Evolutionary conservation across 306 rosid genomes (phyloP), one percentile per base, ranked within the genome.

Genomic region (Parietaria judaica): DNA sequence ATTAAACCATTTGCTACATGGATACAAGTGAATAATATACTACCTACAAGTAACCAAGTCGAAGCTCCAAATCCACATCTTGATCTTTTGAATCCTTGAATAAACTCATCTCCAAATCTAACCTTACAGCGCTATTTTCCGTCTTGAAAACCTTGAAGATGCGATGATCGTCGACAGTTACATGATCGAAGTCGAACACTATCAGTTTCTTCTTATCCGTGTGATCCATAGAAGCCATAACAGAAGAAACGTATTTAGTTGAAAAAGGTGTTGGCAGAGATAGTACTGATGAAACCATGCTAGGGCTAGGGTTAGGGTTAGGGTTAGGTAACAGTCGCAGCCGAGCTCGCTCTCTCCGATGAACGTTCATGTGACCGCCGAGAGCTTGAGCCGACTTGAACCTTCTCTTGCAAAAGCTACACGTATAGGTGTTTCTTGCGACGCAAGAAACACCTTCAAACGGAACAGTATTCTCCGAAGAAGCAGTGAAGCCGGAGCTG

Each of bases 41-140:
- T 8, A 64, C 35, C 78, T 76, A 81, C 41, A 64, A 56, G 67
- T 56, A 63, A 47, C 82, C 84, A 11, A 89, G 94, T 69, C 92
- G 87, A 72, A 90, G 89, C 76, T 90, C 97, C 87, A 90, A 77
- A 79, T 90, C 97, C 50, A 90, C 72, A 52, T 75, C 78, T 74
- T 23, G 31, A 23, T 83, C 82, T 39, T 74, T 79, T 61, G 67
- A 77, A 61, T 79, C 75, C 70, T 79, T 69, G 58, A 74, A 67
- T 57, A 74, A 60, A 16, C 83, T 82, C 76, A 80, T 64, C 59
- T 83, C 83, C 72, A 83, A 71, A 64, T 84, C 97, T 74, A 86
- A 74, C 6, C 66, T 71, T 15, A 74, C 65, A 51, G 58, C 54
- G 44, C 65, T 66, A 41, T 69, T 67, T 60, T 85, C 81, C 58